Conservation (phyloP, 495 filamentous ascomycete genomes). For the Neurospora tetrasperma region DNA sequence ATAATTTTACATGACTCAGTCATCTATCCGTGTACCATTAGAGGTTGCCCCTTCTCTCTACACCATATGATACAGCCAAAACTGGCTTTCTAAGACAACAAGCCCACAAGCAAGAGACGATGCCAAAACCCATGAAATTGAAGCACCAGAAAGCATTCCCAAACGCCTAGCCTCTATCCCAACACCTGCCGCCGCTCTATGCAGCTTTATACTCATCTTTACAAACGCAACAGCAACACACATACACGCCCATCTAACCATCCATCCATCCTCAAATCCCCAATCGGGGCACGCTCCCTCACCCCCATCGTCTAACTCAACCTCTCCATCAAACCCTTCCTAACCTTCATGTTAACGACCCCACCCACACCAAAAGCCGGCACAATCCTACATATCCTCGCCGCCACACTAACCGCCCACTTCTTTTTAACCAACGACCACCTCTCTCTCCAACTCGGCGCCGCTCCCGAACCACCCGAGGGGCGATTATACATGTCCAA, state of each 20-base stretch:
- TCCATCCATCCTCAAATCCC: background rate
- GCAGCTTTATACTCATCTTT: background rate
- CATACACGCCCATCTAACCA: background rate
- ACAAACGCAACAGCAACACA: background rate
- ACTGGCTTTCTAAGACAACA: background rate
- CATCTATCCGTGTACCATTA: background rate
- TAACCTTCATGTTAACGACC: slow-evolving; percentile 70
- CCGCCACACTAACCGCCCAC: slow-evolving; percentile 65
- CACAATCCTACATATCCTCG: slow-evolving; percentile 82
- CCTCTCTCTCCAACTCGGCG: slow-evolving; percentile 42
- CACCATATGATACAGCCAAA: background rate
- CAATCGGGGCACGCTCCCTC: background rate
- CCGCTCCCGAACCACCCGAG: slow-evolving; percentile 19
- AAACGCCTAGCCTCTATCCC: background rate
- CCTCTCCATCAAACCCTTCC: slow-evolving; percentile 42
- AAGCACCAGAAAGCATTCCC: background rate
- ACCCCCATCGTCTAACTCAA: slow-evolving; percentile 16
- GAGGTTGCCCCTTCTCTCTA: background rate
- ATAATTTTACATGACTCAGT: background rate
- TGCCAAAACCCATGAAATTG: background rate
- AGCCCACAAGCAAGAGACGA: background rate
- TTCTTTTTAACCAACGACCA: slow-evolving; percentile 57
- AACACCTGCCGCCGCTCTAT: background rate
- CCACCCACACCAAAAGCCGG: slow-evolving; percentile 92
- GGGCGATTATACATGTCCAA: slow-evolving; percentile 80